phyloP scores from a whole-genome alignment of 768 basidiomycete species.

The Xerocomellus amylosporus region DNA sequence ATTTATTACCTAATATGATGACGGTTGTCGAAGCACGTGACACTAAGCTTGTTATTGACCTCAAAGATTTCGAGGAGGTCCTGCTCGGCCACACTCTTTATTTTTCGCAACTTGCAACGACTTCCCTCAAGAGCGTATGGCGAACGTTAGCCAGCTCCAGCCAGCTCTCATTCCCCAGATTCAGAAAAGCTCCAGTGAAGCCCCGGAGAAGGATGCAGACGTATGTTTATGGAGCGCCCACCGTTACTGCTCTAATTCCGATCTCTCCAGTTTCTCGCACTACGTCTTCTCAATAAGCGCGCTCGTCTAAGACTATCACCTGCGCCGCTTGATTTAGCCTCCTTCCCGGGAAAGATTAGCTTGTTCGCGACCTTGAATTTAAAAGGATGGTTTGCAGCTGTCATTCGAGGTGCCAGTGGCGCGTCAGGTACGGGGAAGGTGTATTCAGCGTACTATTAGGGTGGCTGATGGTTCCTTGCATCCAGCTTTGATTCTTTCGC shows the following conservation, averaged over 20 bases:
- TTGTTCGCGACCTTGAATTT: constrained; percentile 60
- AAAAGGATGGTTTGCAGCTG: constrained; percentile 70
- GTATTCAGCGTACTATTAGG: background rate
- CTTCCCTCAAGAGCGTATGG: constrained; percentile 15
- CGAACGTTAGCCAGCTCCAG: constrained; percentile 34
- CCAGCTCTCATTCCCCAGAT: constrained; percentile 21
- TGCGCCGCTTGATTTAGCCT: constrained; percentile 42
- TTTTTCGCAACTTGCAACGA: background rate
- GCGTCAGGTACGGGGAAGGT: constrained; percentile 36
- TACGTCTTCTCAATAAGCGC: constrained; percentile 53
- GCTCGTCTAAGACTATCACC: constrained; percentile 63
- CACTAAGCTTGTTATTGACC: background rate
- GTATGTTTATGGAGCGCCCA: constrained; percentile 14
- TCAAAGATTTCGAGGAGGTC: background rate
- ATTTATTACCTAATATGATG: constrained; percentile 1
- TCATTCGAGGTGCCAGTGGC: constrained; percentile 36
- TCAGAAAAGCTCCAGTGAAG: constrained; percentile 23
- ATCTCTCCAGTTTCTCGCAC: constrained; percentile 35
- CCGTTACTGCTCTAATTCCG: constrained; percentile 3
- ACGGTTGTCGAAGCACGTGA: constrained; percentile 2
- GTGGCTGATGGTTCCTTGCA: background rate
- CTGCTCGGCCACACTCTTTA: background rate
- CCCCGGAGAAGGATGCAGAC: constrained; percentile 32
- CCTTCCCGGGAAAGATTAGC: constrained; percentile 43
- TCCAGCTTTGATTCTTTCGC: constrained; percentile 60